These are phyloP conservation scores for Starmerella cellae DNA, from an alignment of 805 yeast genomes.

Conservation along the genomic window DNA sequence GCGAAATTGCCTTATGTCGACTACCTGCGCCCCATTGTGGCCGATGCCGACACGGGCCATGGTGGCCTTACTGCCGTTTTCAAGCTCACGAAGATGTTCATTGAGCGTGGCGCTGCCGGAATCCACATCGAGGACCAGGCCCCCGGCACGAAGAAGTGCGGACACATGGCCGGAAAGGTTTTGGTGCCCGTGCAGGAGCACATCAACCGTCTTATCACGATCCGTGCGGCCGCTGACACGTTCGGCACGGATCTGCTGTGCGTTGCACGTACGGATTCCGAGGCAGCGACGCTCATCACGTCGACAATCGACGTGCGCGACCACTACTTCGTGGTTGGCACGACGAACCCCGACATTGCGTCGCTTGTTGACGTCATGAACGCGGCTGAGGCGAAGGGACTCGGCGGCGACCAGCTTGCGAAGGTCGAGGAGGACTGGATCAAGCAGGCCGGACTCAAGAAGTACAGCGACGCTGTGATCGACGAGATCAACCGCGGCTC, in stretches of 20 bases:
- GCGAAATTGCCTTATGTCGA: conserved; percentile 62
- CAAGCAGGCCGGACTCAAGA: conserved; percentile 65
- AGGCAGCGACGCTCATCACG: conserved; percentile 90
- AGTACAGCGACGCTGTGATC: conserved; percentile 82
- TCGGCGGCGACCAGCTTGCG: conserved; percentile 56
- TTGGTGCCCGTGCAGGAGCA: conserved; percentile 96
- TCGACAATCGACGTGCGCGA: conserved; percentile 91
- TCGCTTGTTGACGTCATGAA: conserved; percentile 67
- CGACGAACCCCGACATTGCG: conserved; percentile 70
- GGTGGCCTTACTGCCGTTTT: conserved; percentile 96
- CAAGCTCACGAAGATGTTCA: conserved; percentile 88
- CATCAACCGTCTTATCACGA: conserved; percentile 83
- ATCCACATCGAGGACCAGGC: conserved; percentile 98
- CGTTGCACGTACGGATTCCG: conserved; percentile 95
- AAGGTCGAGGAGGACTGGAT: conserved; percentile 73
- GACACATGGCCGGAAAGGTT: conserved; percentile 98
- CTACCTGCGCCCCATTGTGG: conserved; percentile 85
- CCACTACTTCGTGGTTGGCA: conserved; percentile 81
- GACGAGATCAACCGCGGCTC: conserved; percentile 59
- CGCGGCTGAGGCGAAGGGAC: conserved; percentile 66
- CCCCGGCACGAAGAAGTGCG: conserved; percentile 97
- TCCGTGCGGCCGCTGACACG: conserved; percentile 89
- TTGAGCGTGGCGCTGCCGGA: conserved; percentile 98
- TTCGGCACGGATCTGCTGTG: conserved; percentile 73
- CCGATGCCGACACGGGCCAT: conserved; percentile 98